A percentile compares a stretch with the other conserved stretches of the same genome.
phyloP scores from a whole-genome alignment of 2,329 filamentous ascomycete species.

The Madurella fahalii region DNA sequence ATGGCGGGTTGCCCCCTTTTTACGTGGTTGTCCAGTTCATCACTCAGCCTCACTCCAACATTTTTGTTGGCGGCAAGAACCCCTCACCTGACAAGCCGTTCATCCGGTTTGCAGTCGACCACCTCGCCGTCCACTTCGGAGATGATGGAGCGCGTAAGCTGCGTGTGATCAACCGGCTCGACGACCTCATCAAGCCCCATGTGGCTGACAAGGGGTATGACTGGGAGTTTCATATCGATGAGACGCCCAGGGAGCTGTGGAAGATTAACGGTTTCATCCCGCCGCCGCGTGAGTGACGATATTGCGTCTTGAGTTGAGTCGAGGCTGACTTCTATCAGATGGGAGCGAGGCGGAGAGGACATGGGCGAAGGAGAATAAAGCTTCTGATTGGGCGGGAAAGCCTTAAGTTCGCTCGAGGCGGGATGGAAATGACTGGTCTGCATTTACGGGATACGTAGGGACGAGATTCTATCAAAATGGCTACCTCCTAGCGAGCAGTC shows the following conservation, averaged over 20 bases:
- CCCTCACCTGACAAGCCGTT: constrained; percentile 11
- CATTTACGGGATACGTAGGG: no score
- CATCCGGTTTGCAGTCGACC: constrained; percentile 18
- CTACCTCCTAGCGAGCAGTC: no score
- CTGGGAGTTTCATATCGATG: constrained; percentile 41
- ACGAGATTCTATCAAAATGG: no score
- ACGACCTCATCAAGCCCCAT: constrained; percentile 36
- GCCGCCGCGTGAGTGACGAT: constrained; percentile 17
- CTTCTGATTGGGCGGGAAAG: no score
- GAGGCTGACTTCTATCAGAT: not conserved
- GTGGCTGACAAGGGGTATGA: constrained; percentile 39
- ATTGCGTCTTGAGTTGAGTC: not conserved
- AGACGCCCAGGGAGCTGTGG: constrained; percentile 42
- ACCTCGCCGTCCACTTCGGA: constrained; percentile 15
- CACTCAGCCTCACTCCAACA: constrained; percentile 6
- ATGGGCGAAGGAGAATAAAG: not conserved
- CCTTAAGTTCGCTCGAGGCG: no score
- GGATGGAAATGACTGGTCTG: no score
- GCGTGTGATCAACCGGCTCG: constrained; percentile 22
- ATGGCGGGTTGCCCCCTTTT: constrained; percentile 18
- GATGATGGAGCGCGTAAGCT: not conserved
- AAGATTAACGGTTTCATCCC: constrained; percentile 35
- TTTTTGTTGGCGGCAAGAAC: constrained; percentile 18
- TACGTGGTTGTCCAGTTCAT: constrained; percentile 22
- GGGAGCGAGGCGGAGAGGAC: not conserved